Evolutionary conservation across 2,329 filamentous ascomycete species (phyloP), one percentile per base, ranked within the genome.

Genomic region (Fusarium setosum): DNA sequence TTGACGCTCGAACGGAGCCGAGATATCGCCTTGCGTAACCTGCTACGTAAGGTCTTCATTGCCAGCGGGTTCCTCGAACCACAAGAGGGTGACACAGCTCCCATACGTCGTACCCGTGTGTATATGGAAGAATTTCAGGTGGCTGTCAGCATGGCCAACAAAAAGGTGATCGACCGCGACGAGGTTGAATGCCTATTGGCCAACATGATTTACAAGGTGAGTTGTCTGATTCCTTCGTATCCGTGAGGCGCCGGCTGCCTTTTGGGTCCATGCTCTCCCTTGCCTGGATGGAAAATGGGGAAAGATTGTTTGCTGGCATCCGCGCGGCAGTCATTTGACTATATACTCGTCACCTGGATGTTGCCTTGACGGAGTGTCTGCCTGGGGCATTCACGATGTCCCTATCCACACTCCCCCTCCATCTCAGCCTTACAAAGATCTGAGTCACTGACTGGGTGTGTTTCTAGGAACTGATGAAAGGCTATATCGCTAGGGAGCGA

Each of bases 141-240:
- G 7, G 96, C 93, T 8, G 87, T 98, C 60, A 90, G 90, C 73
- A 84, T 97, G 71, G 90, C 89, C 51, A 90, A 87, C 67, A 84
- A 85, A 48, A 84, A 92, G 74, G 80, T 83, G 31, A 83, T 96
- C 31, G 96, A 97, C 71, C 85, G 87, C 29, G 96, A 99, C 74
- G 96, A 99, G 78, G 94, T 98, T 5, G 96, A 99, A 78, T 99
- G 96, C 77, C 81, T 97, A 71, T 76, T 99, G 73, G 93, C 96
- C 24, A 98, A 97, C 76, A 92, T 97, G 87, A 97, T 99, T 63
- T 99, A 98, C 83, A 99, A 98, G 88, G 95, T 97, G 79, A 69
- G 79, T 72, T 55, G 49, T 48, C 41, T 42, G 18, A 57, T 41
- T 52, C 38, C 20, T 56, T 56, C 37, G 23, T 29, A 26, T 59